A percentile compares a stretch with the other conserved stretches of the same genome.
These are phyloP conservation scores for Kokia cookei DNA, from an alignment of 441 rosid genomes.

Conservation along the genomic window DNA sequence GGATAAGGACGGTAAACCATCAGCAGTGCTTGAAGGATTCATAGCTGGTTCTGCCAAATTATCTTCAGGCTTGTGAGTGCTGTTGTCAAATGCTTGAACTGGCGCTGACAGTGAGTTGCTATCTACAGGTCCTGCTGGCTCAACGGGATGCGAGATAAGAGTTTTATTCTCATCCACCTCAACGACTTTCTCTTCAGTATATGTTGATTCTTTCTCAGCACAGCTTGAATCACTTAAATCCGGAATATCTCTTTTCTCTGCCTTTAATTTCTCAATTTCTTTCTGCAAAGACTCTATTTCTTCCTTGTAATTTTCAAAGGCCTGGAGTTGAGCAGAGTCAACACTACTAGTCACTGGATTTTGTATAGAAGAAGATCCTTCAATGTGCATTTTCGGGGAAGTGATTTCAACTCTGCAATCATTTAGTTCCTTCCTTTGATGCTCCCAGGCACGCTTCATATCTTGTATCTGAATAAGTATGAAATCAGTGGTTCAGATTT, in stretches of 20 bases:
- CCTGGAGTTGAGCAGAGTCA: conserved; percentile 40
- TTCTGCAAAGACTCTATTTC: conserved; percentile 50
- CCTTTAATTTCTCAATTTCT: conserved; percentile 54
- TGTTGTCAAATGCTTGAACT: conserved; percentile 20
- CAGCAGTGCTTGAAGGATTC: not conserved
- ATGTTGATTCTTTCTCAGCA: conserved; percentile 37
- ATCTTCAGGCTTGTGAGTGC: conserved; percentile 28
- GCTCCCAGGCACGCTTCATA: conserved; percentile 67
- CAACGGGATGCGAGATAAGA: conserved; percentile 33
- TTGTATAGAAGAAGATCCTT: conserved; percentile 62
- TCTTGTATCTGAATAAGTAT: conserved; percentile 56
- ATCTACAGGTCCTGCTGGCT: conserved; percentile 23
- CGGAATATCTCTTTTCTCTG: conserved; percentile 20
- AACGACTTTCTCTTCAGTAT: conserved; percentile 53
- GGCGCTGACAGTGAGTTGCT: conserved; percentile 22
- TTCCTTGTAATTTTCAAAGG: conserved; percentile 50
- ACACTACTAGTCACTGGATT: conserved; percentile 37
- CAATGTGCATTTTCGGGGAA: conserved; percentile 84
- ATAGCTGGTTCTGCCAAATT: conserved; percentile 11
- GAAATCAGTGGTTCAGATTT: conserved; percentile 47
- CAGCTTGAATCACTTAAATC: conserved; percentile 26
- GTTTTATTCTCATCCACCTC: conserved; percentile 66
- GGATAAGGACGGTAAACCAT: not conserved
- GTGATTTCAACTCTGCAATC: conserved; percentile 92
- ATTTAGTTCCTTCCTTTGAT: conserved; percentile 73